Percentiles rank a stretch among this genome's conserved stretches.
phyloP scores from a whole-genome alignment of 805 yeast genomes.

The Yueomyces sinensis region DNA sequence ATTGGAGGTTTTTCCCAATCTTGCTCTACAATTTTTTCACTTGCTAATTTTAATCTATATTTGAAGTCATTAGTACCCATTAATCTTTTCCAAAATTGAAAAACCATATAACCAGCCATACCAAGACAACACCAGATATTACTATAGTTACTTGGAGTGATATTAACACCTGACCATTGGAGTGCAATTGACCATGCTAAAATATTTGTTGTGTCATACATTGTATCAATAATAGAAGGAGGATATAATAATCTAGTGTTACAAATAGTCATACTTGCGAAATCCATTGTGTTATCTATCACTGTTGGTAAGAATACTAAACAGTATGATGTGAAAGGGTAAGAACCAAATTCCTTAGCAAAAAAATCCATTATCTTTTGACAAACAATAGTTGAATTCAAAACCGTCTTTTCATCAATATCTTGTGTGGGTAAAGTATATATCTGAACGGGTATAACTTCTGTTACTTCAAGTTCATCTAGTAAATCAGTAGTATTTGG shows the following conservation, averaged over 20 bases:
- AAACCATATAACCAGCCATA: conserved; percentile 70
- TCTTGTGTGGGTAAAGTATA: conserved; percentile 50
- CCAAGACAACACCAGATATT: conserved; percentile 90
- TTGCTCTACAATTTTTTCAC: conserved; percentile 53
- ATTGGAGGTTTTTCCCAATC: conserved; percentile 76
- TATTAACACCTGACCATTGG: conserved; percentile 91
- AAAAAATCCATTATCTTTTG: conserved; percentile 72
- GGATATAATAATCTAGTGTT: conserved; percentile 62
- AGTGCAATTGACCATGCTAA: conserved; percentile 61
- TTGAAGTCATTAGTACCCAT: conserved; percentile 80
- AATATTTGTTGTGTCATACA: conserved; percentile 53
- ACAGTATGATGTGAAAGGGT: conserved; percentile 75
- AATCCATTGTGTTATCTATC: conserved; percentile 39
- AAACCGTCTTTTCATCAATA: conserved; percentile 31
- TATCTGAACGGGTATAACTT: conserved; percentile 42
- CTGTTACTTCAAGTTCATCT: conserved; percentile 26
- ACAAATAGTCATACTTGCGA: conserved; percentile 42
- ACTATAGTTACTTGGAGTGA: conserved; percentile 63
- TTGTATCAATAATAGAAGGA: conserved; percentile 63
- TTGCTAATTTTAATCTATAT: conserved; percentile 48
- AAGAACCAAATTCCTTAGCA: conserved; percentile 83
- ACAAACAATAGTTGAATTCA: conserved; percentile 63
- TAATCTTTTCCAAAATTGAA: conserved; percentile 49
- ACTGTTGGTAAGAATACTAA: conserved; percentile 57
- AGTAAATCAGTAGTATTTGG: conserved; percentile 12